A percentile compares a stretch with the other conserved stretches of the same genome.
Conservation (phyloP, 116 monocot genomes). For the Dioscorea cayenensis region DNA sequence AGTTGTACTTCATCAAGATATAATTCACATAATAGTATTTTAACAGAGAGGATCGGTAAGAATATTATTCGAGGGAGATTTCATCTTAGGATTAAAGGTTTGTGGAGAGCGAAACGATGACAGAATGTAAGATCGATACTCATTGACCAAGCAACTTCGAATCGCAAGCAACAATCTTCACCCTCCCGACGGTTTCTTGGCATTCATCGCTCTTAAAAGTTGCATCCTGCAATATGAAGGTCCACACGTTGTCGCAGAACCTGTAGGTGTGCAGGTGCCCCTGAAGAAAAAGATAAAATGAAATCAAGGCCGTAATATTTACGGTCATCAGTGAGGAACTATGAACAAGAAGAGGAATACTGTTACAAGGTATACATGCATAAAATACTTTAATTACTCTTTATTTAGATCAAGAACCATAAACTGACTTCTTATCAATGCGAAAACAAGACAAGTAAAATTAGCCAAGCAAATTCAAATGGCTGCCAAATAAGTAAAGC, state of each 20-base stretch:
- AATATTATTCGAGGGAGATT: background rate
- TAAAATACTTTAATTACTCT: background rate
- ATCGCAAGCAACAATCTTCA: slow-evolving; percentile 96
- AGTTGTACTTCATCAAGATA: too few species aligned
- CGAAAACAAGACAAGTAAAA: too few species aligned
- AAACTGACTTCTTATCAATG: too few species aligned
- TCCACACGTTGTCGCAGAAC: slow-evolving; percentile 99
- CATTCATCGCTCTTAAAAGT: slow-evolving; percentile 75
- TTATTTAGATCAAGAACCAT: too few species aligned
- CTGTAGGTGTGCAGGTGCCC: slow-evolving; percentile 95
- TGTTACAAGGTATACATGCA: background rate
- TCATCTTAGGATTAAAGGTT: background rate
- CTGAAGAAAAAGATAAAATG: slow-evolving; percentile 20
- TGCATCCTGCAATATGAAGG: slow-evolving; percentile 85
- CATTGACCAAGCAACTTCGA: slow-evolving; percentile 75
- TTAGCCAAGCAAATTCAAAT: too few species aligned
- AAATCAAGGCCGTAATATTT: background rate
- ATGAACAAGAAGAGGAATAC: background rate
- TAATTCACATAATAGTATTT: too few species aligned
- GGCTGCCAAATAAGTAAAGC: too few species aligned
- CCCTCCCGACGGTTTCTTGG: slow-evolving; percentile 58
- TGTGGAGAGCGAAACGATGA: background rate
- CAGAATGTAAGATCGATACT: background rate
- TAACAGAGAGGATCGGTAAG: background rate
- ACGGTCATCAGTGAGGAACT: background rate